These are phyloP conservation scores for Tetrahymena thermophila DNA, from an alignment of 73 alveolate species.

Conservation along the genomic window DNA sequence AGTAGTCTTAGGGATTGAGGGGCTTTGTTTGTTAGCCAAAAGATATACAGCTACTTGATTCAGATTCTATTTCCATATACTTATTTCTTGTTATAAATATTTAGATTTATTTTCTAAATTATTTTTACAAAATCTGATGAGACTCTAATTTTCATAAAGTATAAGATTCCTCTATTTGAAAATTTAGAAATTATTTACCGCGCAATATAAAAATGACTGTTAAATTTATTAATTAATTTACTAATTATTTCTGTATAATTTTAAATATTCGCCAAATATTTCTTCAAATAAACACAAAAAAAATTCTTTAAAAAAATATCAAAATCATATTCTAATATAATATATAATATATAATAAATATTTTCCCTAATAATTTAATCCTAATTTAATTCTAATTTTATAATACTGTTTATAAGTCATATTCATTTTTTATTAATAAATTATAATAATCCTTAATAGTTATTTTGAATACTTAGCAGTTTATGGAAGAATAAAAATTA, in stretches of 20 bases:
- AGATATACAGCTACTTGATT: not conserved
- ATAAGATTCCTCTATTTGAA: not conserved
- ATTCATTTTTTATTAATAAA: too few species aligned
- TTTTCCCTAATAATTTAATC: too few species aligned
- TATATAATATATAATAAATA: too few species aligned
- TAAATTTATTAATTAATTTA: not conserved
- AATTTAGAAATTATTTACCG: not conserved
- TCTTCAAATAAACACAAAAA: not conserved
- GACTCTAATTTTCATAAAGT: not conserved
- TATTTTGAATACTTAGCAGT: too few species aligned
- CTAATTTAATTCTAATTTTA: too few species aligned
- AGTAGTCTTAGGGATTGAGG: not conserved
- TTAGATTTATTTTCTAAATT: not conserved
- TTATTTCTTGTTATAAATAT: not conserved
- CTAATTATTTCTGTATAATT: not conserved
- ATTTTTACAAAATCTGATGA: not conserved
- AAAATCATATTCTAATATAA: not conserved
- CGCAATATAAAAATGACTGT: not conserved
- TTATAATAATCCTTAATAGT: too few species aligned
- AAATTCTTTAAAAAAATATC: not conserved
- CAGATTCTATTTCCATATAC: not conserved
- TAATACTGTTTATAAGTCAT: too few species aligned
- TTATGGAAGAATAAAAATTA: too few species aligned
- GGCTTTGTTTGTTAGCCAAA: not conserved
- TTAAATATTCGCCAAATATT: not conserved